Conservation (phyloP, 1,284 basidiomycete genomes). For the Microbotryum scabiosae region DNA sequence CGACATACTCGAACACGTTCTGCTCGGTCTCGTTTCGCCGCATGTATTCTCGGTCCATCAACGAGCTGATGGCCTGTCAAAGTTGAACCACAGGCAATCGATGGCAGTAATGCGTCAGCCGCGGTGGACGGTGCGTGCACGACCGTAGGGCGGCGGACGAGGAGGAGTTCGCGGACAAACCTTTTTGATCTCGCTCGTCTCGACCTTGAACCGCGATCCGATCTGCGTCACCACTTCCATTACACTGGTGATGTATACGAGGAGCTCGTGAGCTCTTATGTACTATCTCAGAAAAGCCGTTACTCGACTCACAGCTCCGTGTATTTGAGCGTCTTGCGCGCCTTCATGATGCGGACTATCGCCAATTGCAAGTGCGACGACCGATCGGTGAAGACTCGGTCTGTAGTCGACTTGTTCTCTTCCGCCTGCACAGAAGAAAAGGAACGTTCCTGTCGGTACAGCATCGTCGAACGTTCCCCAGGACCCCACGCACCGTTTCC, state of each 20-base stretch:
- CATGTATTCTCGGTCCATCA: constrained; percentile 82
- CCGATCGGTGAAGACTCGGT: constrained; percentile 75
- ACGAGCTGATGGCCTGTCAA: constrained; percentile 54
- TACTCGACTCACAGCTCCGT: constrained; percentile 51
- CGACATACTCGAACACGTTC: constrained; percentile 67
- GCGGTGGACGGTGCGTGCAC: no score
- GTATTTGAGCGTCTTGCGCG: constrained; percentile 70
- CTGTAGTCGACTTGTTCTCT: constrained; percentile 74
- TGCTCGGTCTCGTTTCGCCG: constrained; percentile 62
- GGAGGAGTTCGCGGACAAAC: constrained; percentile 22
- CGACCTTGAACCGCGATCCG: constrained; percentile 59
- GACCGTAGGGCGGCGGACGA: neutral
- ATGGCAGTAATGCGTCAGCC: neutral
- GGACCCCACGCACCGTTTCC: constrained; percentile 55
- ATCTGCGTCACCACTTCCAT: constrained; percentile 54
- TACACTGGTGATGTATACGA: constrained; percentile 28
- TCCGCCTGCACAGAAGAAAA: constrained; percentile 52
- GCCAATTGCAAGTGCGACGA: constrained; percentile 81
- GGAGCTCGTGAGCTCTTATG: neutral
- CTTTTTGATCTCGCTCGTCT: constrained; percentile 65
- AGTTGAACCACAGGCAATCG: neutral
- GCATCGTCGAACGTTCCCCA: neutral
- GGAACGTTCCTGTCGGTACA: no score
- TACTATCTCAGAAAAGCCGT: no score
- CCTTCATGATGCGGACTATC: constrained; percentile 92